A percentile compares a stretch with the other conserved stretches of the same genome.
Evolutionary conservation across 176 grass and related monocot species (phyloP).

Genomic region (maize (Zea mays)): DNA sequence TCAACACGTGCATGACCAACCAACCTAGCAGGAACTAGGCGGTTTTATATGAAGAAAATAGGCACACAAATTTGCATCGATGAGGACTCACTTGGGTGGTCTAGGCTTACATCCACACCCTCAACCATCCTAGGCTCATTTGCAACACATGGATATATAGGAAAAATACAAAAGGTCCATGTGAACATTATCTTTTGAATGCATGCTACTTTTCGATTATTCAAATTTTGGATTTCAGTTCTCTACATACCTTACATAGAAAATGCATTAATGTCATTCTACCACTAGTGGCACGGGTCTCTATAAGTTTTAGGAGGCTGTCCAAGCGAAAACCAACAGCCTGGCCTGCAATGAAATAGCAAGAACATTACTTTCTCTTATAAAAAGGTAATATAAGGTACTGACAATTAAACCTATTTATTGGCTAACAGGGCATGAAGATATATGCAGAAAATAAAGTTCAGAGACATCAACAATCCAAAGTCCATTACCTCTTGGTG

Average conservation of each 20-base stretch:
- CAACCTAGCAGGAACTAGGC: neutral
- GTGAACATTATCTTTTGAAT: slow-evolving; percentile 11
- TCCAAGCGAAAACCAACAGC: slow-evolving; percentile 84
- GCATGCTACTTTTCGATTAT: neutral
- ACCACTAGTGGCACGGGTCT: slow-evolving; percentile 77
- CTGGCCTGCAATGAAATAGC: slow-evolving; percentile 56
- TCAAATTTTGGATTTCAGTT: slow-evolving; percentile 9
- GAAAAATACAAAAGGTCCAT: slow-evolving; percentile 7
- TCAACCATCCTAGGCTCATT: neutral
- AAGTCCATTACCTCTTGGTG: slow-evolving; percentile 72
- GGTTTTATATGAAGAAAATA: neutral
- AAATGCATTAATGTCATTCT: slow-evolving; percentile 93
- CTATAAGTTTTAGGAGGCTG: slow-evolving; percentile 85
- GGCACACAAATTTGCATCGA: neutral
- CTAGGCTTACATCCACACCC: neutral
- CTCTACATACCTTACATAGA: slow-evolving; percentile 77
- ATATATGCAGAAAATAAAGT: slow-evolving; percentile 4
- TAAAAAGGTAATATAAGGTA: neutral
- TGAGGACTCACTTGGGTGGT: neutral
- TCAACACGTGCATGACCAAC: neutral
- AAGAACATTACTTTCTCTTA: slow-evolving; percentile 24
- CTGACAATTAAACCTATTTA: too few species aligned
- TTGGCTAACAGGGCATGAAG: neutral
- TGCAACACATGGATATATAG: slow-evolving; percentile 1
- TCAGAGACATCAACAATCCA: slow-evolving; percentile 5